A percentile compares a stretch with the other conserved stretches of the same genome.
Evolutionary conservation across 179 eudicot species (phyloP).

Genomic region (Beta corolliflora): DNA sequence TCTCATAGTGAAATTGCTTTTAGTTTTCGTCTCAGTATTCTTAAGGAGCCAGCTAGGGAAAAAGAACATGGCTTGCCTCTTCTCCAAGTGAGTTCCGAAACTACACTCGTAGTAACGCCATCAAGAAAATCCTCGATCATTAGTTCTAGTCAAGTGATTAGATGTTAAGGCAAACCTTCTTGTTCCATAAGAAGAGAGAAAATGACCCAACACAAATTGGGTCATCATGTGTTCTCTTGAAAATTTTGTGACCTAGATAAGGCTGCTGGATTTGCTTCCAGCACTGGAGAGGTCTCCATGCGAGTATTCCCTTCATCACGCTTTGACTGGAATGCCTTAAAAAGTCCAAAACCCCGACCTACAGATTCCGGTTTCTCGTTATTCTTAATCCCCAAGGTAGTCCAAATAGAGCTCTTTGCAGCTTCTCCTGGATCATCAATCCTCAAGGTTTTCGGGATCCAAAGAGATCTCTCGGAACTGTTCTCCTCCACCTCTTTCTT

Average conservation of each 20-base stretch:
- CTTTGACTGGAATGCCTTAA: constrained; percentile 31
- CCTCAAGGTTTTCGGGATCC: constrained; percentile 33
- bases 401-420: constrained; percentile 31
- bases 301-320: constrained; percentile 10
- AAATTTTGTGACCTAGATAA: constrained; percentile 28
- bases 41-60: background rate
- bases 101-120: background rate
- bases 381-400: constrained; percentile 23
- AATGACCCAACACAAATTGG: background rate
- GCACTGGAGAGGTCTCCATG: constrained; percentile 14
- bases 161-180: background rate
- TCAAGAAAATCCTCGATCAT: background rate
- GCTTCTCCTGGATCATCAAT: constrained; percentile 28
- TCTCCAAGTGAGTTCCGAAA: background rate
- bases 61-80: background rate
- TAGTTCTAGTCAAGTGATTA: background rate
- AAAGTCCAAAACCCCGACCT: constrained; percentile 20
- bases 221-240: constrained; percentile 22
- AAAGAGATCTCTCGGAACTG: constrained; percentile 14
- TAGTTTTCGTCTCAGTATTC: background rate
- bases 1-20: background rate
- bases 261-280: constrained; percentile 34
- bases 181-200: background rate
- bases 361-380: constrained; percentile 20
- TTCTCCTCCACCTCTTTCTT: constrained; percentile 19